Evolutionary conservation across 257 asterid species (phyloP), one percentile per base, ranked within the genome.

Genomic region (Solanum phureja): DNA sequence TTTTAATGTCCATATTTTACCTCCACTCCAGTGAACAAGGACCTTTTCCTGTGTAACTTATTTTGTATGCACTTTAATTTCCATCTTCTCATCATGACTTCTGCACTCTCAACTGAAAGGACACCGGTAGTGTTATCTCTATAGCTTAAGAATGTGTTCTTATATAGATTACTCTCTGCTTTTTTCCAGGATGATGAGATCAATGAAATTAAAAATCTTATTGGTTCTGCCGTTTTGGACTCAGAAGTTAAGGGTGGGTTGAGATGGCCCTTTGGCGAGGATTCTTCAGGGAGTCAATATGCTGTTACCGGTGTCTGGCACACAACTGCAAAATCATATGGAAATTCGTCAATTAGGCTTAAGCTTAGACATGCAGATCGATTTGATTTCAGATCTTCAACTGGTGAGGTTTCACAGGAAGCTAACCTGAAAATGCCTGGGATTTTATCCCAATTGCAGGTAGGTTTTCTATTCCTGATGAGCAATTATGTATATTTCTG

Each of bases 401-500:
- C 46, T 21, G 94, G 93, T 87, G 96, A 93, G 92, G 91, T 90
- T 86, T 31, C 93, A 73, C 85, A 89, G 64, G 94, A 92, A 89
- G 93, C 90, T 83, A 62, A 16, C 69, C 83, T 93, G 83, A 92
- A 86, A 83, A 83, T 93, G 91, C 89, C 71, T 35, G 92, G 86
- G 68, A 29, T 91, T 71, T 83, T 89, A 49, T 87, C 96, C 60
- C 88, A 86, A 24, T 85, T 91, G 35, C 86, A 49, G 46, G 96
- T 92, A 87, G 88, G 93, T 85, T 56, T 68, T 69, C 75, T 24
- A 76, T 60, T 40, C 52, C 16, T 2, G 8, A 12, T 16, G 44
- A 12, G n/a, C 23, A n/a, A n/a, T 40, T 24, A 11, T 72, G 74
- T 68, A 14, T 77, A 77, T 76, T 29, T 33, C 35, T 77, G 52